phyloP scores from a whole-genome alignment of 371 early-diverging fungal genomes.

The Vittaforma corneae region DNA sequence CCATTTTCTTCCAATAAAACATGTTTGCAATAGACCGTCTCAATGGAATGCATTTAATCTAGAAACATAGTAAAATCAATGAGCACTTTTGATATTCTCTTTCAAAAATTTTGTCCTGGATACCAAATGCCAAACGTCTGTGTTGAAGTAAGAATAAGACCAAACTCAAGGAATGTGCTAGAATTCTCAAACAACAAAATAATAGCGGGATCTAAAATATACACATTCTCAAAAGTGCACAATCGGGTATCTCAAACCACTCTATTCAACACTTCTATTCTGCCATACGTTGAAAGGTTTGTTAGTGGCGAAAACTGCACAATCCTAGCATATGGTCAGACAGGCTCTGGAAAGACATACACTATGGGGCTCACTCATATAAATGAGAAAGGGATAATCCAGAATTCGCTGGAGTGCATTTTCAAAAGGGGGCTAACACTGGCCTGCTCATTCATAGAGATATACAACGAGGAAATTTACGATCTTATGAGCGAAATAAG shows the following conservation, averaged over 20 bases:
- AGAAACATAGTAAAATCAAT: too few species aligned
- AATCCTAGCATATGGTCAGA: slow-evolving; percentile 63
- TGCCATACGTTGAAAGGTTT: slow-evolving; percentile 23
- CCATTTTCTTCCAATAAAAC: too few species aligned
- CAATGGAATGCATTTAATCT: too few species aligned
- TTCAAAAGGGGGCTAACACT: slow-evolving; percentile 60
- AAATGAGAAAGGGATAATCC: slow-evolving; percentile 46
- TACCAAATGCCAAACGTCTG: slow-evolving; percentile 18
- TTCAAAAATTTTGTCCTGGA: too few species aligned
- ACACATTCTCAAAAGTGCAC: slow-evolving; percentile 27
- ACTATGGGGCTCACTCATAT: slow-evolving; percentile 84
- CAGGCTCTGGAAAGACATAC: slow-evolving; percentile 89
- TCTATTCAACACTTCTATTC: neutral
- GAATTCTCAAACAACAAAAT: slow-evolving; percentile 16
- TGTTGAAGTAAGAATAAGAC: slow-evolving; percentile 43
- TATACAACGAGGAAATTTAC: slow-evolving; percentile 77
- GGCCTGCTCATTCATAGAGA: slow-evolving; percentile 70
- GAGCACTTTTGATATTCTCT: too few species aligned
- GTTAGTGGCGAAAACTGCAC: slow-evolving; percentile 42
- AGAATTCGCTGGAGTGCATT: slow-evolving; percentile 34
- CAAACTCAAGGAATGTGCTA: slow-evolving; percentile 13
- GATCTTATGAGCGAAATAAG: slow-evolving; percentile 72
- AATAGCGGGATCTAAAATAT: slow-evolving; percentile 30
- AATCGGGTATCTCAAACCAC: slow-evolving; percentile 25
- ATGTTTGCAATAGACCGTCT: too few species aligned